Evolutionary conservation across 495 filamentous ascomycete genomes (phyloP).

Genomic region (Filosporella fistucella): DNA sequence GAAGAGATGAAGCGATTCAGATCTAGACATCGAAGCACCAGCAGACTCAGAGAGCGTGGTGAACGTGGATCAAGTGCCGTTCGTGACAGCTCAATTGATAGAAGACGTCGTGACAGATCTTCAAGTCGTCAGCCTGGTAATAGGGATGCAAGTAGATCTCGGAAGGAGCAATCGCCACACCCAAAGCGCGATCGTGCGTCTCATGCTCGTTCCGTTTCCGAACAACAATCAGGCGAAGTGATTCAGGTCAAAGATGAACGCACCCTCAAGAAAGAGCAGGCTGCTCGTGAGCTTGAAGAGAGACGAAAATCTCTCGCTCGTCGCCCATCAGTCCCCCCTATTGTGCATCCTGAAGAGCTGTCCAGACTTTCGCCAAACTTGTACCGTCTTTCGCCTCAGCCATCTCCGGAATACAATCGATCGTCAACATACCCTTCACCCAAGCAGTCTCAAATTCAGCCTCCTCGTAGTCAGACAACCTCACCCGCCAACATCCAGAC

Average conservation of each 20-base stretch:
- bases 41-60: constrained; percentile 44
- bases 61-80: constrained; percentile 41
- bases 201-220: constrained; percentile 25
- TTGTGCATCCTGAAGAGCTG: constrained; percentile 70
- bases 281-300: constrained; percentile 83
- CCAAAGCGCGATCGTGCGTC: neutral
- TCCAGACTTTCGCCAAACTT: constrained; percentile 39
- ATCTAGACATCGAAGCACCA: constrained; percentile 54
- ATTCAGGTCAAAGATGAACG: constrained; percentile 43
- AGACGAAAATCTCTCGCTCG: constrained; percentile 76
- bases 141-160: constrained; percentile 26
- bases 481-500: constrained; percentile 39
- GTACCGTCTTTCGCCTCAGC: constrained; percentile 21
- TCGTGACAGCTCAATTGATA: constrained; percentile 43
- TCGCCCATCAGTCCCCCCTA: constrained; percentile 71
- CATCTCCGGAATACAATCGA: constrained; percentile 27
- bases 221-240: constrained; percentile 16
- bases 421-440: constrained; percentile 31
- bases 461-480: constrained; percentile 40
- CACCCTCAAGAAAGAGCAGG: constrained; percentile 65
- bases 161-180: constrained; percentile 13
- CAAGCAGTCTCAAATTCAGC: constrained; percentile 28
- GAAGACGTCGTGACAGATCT: constrained; percentile 41
- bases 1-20: constrained; percentile 59
- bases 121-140: constrained; percentile 40